Evolutionary conservation across 352 stramenopile species (phyloP).

Genomic region (Peronosclerospora sorghi): DNA sequence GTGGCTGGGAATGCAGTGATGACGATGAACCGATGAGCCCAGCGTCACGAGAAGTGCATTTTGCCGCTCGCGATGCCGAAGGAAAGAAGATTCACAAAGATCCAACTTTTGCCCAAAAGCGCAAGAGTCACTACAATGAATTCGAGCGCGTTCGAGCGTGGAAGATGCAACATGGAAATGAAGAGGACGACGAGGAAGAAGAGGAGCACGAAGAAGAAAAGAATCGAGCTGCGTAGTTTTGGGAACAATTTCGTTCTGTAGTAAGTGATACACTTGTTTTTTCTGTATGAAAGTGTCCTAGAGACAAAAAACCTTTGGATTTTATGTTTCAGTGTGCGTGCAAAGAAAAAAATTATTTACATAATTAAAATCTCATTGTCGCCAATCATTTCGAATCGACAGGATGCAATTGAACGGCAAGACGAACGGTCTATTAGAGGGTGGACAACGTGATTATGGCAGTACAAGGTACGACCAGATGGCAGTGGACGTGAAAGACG

Average conservation of each 20-base stretch:
- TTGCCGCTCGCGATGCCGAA: conserved; percentile 34
- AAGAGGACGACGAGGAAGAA: conserved; percentile 32
- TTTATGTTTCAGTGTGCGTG: too few relatives aligned
- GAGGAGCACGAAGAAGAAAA: conserved; percentile 13
- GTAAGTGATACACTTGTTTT: too few relatives aligned
- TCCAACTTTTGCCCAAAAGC: conserved; percentile 55
- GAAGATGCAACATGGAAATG: conserved; percentile 39
- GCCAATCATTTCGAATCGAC: not conserved
- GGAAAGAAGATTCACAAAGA: conserved; percentile 62
- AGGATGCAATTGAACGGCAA: not conserved
- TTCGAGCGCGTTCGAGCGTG: conserved; percentile 62
- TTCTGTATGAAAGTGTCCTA: too few relatives aligned
- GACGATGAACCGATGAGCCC: conserved; percentile 27
- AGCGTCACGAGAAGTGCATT: conserved; percentile 9
- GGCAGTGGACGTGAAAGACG: conserved; percentile 44
- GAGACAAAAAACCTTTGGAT: too few relatives aligned
- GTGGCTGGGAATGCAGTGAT: conserved; percentile 51
- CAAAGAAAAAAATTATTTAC: too few relatives aligned
- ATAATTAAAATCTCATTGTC: not conserved
- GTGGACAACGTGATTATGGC: conserved; percentile 29
- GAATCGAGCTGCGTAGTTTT: not conserved
- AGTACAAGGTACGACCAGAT: conserved; percentile 27
- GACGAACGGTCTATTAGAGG: too few relatives aligned
- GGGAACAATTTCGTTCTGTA: conserved; percentile 7
- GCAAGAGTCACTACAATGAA: conserved; percentile 80